Conservation (phyloP, 2,329 filamentous ascomycete species). For the Nemania abortiva region DNA sequence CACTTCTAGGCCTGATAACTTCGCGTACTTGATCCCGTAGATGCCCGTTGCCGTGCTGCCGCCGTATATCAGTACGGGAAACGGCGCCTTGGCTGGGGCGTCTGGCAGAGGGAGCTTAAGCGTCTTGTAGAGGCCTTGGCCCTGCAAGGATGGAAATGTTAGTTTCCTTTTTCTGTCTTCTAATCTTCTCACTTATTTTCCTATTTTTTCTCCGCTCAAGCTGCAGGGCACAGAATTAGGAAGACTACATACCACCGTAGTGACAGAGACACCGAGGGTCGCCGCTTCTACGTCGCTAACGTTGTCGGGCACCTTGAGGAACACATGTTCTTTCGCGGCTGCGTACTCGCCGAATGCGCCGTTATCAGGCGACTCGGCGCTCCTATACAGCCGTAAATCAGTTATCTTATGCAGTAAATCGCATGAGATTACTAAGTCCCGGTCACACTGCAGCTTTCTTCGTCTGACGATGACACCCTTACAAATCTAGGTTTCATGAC, state of each 20-base stretch:
- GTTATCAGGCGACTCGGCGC: conserved; percentile 54
- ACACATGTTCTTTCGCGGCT: conserved; percentile 55
- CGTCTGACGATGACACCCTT: not conserved
- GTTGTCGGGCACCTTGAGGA: conserved; percentile 59
- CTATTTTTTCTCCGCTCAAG: not conserved
- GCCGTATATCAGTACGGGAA: conserved; percentile 59
- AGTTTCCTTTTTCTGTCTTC: not conserved
- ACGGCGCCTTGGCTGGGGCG: conserved; percentile 53
- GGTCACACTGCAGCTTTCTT: not conserved
- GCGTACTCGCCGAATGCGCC: conserved; percentile 59
- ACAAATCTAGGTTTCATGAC: too few species aligned
- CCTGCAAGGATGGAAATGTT: conserved; percentile 47
- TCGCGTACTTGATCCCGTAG: conserved; percentile 61
- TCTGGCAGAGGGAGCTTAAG: conserved; percentile 61
- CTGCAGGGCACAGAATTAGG: not conserved
- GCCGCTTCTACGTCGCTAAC: conserved; percentile 62
- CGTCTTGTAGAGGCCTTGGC: conserved; percentile 61
- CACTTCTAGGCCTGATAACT: conserved; percentile 56
- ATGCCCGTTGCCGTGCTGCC: conserved; percentile 68
- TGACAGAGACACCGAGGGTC: conserved; percentile 56
- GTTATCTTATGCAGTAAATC: not conserved
- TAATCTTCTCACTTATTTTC: not conserved
- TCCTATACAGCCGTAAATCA: conserved; percentile 42
- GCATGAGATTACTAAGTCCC: not conserved
- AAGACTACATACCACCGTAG: conserved; percentile 54